Conservation (phyloP, 257 asterid genomes). For the Solanum piurae region DNA sequence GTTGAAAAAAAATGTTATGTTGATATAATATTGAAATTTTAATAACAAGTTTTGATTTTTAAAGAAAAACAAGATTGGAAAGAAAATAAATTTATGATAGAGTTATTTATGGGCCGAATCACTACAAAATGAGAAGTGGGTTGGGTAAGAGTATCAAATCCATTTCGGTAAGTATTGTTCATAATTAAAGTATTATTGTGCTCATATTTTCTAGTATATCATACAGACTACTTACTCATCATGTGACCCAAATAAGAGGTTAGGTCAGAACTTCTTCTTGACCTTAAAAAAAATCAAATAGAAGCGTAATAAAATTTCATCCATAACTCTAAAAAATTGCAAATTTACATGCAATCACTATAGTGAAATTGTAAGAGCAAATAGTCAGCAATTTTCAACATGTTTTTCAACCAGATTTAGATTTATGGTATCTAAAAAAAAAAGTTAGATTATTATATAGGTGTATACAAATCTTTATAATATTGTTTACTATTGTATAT, state of each 20-base stretch:
- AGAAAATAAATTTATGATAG: too few species aligned
- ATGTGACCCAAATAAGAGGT: too few species aligned
- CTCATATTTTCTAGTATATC: neutral
- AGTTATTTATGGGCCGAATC: too few species aligned
- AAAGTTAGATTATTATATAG: too few species aligned
- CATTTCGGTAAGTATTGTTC: neutral
- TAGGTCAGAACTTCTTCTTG: neutral
- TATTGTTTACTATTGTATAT: neutral
- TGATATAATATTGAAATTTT: too few species aligned
- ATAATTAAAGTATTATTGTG: neutral
- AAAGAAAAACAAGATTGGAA: accelerated
- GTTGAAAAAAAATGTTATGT: neutral
- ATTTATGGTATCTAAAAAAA: neutral
- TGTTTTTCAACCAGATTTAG: too few species aligned
- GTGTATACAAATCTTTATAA: neutral
- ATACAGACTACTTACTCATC: neutral
- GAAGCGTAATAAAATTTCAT: neutral
- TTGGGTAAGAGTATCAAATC: neutral
- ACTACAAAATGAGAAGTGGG: neutral
- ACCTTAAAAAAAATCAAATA: too few species aligned
- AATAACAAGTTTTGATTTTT: neutral
- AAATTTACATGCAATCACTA: too few species aligned
- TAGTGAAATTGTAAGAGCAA: too few species aligned
- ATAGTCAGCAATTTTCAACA: neutral
- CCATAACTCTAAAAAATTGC: neutral